Evolutionary conservation across 2,329 filamentous ascomycete species (phyloP), one percentile per base, ranked within the genome.

Genomic region (Nigrospora oryzae): DNA sequence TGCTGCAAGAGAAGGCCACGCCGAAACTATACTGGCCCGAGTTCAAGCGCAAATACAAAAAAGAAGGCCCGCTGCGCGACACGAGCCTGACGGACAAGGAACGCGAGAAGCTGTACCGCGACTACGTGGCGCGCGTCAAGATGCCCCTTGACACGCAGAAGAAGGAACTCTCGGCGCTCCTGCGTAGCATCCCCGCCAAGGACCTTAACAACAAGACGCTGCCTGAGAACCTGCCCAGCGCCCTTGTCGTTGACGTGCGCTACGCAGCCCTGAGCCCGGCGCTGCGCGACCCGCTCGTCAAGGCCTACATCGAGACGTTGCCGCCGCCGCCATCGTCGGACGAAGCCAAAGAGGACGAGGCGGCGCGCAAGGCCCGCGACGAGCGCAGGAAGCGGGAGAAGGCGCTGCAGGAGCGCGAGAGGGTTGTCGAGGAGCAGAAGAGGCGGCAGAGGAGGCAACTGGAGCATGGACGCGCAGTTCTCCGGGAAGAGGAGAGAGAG

Each of bases 11-110:
- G 40, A 79, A 89, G 53, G 91, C 90, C 0, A 93, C 84, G 0
- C 84, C 88, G 0, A 97, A 95, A 66, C 74, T 98, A 1, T 98
- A 95, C 71, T 98, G 93, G 93, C 84, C 88, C 0, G 93, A 98
- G 61, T 98, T 98, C 66, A 89, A 87, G 56, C 76, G 93, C 32
- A 98, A 96, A 61, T 93, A 81, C 65, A 85, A 84, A 52, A 90
- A 85, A 52, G 89, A 95, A 51, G 64, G 77, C 0, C 77, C 83
- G 43, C 89, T 98, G 85, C 85, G 83, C 49, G 85, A 91, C 47
- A 70, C 78, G 30, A 77, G 73, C 42, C 70, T 90, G 19, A 68
- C 71, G 32, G 88, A 91, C 56, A 88, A 84, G 61, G 87, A 91
- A 43, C 76, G 84, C 32, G 88, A 94, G 59, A 89, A 85, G 64